Evolutionary conservation across 768 basidiomycete genomes (phyloP).

Genomic region (Panus rudis): DNA sequence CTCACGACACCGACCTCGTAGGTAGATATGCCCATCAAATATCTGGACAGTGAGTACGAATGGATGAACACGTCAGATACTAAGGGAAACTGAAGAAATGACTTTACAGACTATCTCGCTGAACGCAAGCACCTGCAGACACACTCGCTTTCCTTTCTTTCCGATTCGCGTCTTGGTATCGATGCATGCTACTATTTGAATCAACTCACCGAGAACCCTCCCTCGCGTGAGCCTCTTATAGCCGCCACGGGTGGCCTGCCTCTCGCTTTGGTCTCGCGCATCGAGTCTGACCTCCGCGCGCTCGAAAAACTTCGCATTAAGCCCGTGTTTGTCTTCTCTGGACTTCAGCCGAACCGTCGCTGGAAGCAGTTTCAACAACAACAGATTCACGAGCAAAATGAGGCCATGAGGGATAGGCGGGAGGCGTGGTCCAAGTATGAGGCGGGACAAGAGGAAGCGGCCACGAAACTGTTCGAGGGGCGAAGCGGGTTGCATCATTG

Average conservation of each 20-base stretch:
- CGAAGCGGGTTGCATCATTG: conserved; percentile 65
- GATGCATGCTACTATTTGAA: conserved; percentile 91
- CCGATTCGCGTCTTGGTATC: conserved; percentile 92
- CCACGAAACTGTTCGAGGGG: conserved; percentile 77
- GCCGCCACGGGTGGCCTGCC: conserved; percentile 95
- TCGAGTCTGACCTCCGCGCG: conserved; percentile 85
- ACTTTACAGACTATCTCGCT: conserved; percentile 60
- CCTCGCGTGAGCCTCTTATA: conserved; percentile 83
- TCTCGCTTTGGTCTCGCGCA: conserved; percentile 76
- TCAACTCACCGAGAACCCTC: conserved; percentile 64
- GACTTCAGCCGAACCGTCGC: conserved; percentile 71
- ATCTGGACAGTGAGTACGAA: conserved; percentile 62
- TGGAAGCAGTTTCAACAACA: conserved; percentile 57
- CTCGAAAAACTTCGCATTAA: conserved; percentile 92
- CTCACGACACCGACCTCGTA: conserved; percentile 4
- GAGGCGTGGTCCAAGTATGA: conserved; percentile 96
- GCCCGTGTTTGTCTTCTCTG: conserved; percentile 97
- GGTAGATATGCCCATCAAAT: conserved; percentile 67
- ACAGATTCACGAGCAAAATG: conserved; percentile 40
- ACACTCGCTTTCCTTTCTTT: conserved; percentile 70
- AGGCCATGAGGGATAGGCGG: conserved; percentile 67
- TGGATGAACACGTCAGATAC: not conserved
- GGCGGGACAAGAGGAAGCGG: conserved; percentile 82
- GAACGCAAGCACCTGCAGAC: conserved; percentile 88
- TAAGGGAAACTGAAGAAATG: conserved; percentile 1